Evolutionary conservation across 2,329 filamentous ascomycete genomes (phyloP).

Genomic region (Xylaria arbuscula): DNA sequence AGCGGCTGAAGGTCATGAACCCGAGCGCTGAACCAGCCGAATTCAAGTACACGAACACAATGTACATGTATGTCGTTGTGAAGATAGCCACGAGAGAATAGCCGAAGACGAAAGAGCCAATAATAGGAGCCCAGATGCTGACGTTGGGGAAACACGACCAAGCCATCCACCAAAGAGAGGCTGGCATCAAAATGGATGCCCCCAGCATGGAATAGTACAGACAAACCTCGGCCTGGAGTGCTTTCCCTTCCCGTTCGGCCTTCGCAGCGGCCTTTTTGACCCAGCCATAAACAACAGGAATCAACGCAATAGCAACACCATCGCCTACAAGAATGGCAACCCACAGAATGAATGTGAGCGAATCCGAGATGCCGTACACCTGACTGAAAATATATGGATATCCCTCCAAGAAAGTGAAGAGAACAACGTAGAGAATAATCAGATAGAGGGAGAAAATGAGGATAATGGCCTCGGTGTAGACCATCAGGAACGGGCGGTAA

Average conservation of each 20-base stretch:
- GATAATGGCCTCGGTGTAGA: background rate
- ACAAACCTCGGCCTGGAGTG: background rate
- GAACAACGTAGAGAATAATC: background rate
- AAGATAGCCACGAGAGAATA: conserved; percentile 6
- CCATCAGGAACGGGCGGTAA: background rate
- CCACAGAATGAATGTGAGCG: conserved; percentile 2
- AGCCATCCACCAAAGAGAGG: background rate
- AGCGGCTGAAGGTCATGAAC: background rate
- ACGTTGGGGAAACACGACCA: background rate
- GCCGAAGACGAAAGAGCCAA: background rate
- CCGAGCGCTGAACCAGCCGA: background rate
- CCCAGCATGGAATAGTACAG: conserved; percentile 1
- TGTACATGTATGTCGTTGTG: background rate
- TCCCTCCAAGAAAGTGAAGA: background rate
- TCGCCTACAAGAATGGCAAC: background rate
- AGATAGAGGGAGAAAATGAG: background rate
- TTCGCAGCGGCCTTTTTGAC: background rate
- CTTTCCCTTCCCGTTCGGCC: background rate
- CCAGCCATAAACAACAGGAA: background rate
- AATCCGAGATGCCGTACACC: background rate
- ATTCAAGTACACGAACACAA: background rate
- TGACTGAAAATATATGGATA: background rate
- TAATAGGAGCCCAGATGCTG: conserved; percentile 3
- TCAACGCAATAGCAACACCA: background rate
- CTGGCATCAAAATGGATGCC: background rate